phyloP scores from a whole-genome alignment of 139 green algal species.

The Klebsormidium nitens region DNA sequence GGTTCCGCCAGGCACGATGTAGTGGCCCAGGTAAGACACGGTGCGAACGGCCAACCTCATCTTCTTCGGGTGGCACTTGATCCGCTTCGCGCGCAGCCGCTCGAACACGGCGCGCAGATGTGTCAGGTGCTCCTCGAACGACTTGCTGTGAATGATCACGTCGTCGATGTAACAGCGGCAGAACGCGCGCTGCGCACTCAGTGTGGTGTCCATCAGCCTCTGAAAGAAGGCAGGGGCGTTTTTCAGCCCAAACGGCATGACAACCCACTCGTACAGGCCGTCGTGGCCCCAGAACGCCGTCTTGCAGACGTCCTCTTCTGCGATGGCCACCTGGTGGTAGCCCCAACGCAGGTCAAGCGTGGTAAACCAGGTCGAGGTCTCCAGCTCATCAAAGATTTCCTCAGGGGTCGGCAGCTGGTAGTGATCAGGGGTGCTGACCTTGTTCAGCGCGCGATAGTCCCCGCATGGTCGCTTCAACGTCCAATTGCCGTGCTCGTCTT shows the following conservation, averaged over 20 bases:
- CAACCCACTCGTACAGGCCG: too few species aligned
- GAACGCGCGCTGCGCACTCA: not conserved
- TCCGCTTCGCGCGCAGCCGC: not conserved
- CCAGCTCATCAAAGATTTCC: conserved; percentile 5
- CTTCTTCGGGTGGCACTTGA: not conserved
- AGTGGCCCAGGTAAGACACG: conserved; percentile 2
- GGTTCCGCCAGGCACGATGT: not conserved
- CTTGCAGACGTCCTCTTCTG: too few species aligned
- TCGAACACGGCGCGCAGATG: not conserved
- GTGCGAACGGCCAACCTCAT: not conserved
- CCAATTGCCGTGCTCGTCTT: not conserved
- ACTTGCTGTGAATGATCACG: too few species aligned
- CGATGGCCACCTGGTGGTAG: too few species aligned
- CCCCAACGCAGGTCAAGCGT: too few species aligned
- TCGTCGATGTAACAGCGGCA: too few species aligned
- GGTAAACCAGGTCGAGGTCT: not conserved
- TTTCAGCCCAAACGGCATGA: too few species aligned
- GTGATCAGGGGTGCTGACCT: not conserved
- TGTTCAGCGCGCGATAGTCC: conserved; percentile 1
- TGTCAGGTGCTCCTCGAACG: not conserved
- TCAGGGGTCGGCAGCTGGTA: conserved; percentile 4
- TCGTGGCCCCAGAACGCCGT: too few species aligned
- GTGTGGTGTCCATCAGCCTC: too few species aligned
- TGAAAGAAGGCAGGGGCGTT: too few species aligned
- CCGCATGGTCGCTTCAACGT: not conserved